phyloP scores from a whole-genome alignment of 257 asterid species.

The Solanum dulcamara region DNA sequence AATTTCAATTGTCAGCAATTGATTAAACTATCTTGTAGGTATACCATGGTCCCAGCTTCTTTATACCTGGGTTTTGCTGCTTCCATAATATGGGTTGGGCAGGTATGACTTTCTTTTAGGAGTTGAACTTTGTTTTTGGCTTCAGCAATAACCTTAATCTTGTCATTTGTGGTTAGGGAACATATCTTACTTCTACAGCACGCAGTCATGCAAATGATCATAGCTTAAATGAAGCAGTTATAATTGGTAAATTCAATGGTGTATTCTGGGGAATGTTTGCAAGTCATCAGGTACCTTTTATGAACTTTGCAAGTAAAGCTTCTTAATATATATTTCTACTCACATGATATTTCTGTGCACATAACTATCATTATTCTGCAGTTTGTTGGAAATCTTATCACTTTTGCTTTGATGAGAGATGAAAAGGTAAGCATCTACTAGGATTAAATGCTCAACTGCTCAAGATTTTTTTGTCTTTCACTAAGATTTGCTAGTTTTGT shows the following conservation, averaged over 20 bases:
- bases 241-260: constrained; percentile 82
- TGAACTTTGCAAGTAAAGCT: background rate
- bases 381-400: constrained; percentile 85
- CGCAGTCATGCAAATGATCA: constrained; percentile 52
- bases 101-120: constrained; percentile 31
- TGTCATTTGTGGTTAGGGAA: constrained; percentile 43
- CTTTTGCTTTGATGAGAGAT: constrained; percentile 60
- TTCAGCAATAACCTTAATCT: background rate
- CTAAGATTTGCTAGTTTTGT: background rate
- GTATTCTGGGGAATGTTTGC: constrained; percentile 85
- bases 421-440: constrained; percentile 43
- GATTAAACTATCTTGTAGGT: constrained; percentile 35
- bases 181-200: constrained; percentile 83
- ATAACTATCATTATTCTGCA: constrained; percentile 19
- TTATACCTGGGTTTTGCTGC: constrained; percentile 87
- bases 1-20: background rate
- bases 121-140: background rate
- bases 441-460: background rate
- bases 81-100: constrained; percentile 93
- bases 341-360: background rate
- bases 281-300: constrained; percentile 63
- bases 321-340: background rate
- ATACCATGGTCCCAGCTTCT: constrained; percentile 90
- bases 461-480: background rate
- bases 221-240: constrained; percentile 55